Evolutionary conservation across 176 grass and related monocot genomes (phyloP), one percentile per base, ranked within the genome.

Genomic region (Pontederia paniculata): DNA sequence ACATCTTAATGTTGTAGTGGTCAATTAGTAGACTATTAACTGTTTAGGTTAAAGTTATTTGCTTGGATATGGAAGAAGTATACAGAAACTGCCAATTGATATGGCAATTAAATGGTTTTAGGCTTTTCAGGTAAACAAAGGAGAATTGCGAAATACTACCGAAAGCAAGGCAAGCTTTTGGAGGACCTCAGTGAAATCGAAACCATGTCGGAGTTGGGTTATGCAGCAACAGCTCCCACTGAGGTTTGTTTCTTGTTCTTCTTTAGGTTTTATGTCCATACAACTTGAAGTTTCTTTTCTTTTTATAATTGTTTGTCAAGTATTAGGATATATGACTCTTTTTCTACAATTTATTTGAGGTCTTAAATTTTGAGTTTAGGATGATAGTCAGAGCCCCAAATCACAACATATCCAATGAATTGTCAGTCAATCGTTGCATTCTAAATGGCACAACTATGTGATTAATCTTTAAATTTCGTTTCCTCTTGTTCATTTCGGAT

Each of bases 131-230:
- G 82, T 3, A 90, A 90, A 55, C 79, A 97, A 21, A 66, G 76
- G 6, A 97, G 90, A 67, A 76, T 97, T 15, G 83, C 91, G n/a
- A 90, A 88, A 58, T 97, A 87, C 74, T 97, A 97, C 66, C 76
- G 81, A 74, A 87, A 90, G 54, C 91, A 97, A 73, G 85, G 85
- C 18, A 81, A 59, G 31, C 77, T 97, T 3, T 68, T 97, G 0
- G 80, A 90, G 73, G 86, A 79, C 57, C 90, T 90, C 80, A 90
- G 60, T 7, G 80, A 97, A 59, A 90, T 97, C 80, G 86, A 97
- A 70, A 97, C 54, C 55, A 84, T 97, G 52, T 74, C 83, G 21
- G 82, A 91, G 58, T 9, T 48, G 23, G 86, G 93, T 19, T 79
- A 13, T 42, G 18, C 84, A 42, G 60, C 77, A 66, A 62, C 48